Base-by-base conservation (phyloP, 805 yeast genomes). In the Starmerella stellata region DNA sequence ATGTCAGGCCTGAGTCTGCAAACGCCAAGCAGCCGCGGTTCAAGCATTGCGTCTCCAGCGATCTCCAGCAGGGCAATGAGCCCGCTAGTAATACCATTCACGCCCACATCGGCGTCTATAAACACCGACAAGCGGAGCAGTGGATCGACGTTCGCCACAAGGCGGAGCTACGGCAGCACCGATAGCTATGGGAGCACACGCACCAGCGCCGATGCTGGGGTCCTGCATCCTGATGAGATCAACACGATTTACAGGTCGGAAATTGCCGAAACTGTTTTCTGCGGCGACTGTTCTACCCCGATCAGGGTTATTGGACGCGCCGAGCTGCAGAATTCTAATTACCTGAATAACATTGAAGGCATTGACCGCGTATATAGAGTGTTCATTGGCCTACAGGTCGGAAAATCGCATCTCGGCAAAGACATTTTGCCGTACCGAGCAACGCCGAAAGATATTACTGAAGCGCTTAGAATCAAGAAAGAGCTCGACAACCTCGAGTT, bases 391-490 rank as follows among this genome's bases (percentile, higher is more conserved):
- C 17, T 37, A 4, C 32, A 11, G 1, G 32, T 33, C 3, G n/a
- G 32, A 9, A n/a, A 20, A 4, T 27, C 27, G 16, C 21, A 23
- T 3, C 21, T 14, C 16, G 30, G n/a, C 2, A 5, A 14, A 3
- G 32, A 24, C 11, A 15, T 30, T 9, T 9, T 27, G 2, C n/a
- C 13, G 17, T 43, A 37, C 25, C 37, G 43, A 13, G n/a, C 25
- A 4, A 20, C 39, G 3, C 38, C 42, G 3, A 37, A 36, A 20
- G 46, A 43, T 23, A 29, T 43, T 3, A 27, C 27, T 16, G 20
- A 21, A 11, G 38, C 30, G 2, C 30, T 35, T 2, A 16, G 16
- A 15, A 19, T 21, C n/a, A 33, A 25, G 1, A 16, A 34, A 5
- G 19, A 36, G 19, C 20, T 43, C 23, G 35, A 21, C 1, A 5